These are phyloP conservation scores for Geranium incanum DNA, from an alignment of 441 rosid genomes.

Conservation along the genomic window DNA sequence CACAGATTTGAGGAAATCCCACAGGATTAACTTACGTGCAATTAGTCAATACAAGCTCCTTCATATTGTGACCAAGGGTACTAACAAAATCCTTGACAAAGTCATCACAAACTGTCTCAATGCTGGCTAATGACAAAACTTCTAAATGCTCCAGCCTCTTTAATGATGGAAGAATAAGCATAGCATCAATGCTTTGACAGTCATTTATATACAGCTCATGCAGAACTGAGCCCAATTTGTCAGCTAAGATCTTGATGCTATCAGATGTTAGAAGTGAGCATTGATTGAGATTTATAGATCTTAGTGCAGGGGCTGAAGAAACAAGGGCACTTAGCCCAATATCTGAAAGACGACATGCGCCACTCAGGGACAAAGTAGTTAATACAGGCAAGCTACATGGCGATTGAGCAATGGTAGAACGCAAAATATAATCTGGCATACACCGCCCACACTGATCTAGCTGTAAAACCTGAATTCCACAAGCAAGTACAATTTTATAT, in stretches of 20 bases:
- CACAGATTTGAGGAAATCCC: conserved; percentile 12
- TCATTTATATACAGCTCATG: conserved; percentile 69
- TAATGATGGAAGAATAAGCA: conserved; percentile 54
- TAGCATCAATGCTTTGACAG: conserved; percentile 61
- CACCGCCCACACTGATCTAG: conserved; percentile 82
- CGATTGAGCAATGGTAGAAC: conserved; percentile 46
- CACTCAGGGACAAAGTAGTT: conserved; percentile 54
- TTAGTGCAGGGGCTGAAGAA: conserved; percentile 56
- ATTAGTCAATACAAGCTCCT: conserved; percentile 59
- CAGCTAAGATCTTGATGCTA: conserved; percentile 48
- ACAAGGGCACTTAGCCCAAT: conserved; percentile 53
- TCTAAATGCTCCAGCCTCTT: conserved; percentile 57
- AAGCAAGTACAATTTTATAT: conserved; percentile 12
- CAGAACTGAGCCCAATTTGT: conserved; percentile 50
- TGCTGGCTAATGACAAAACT: conserved; percentile 64
- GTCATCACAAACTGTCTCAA: conserved; percentile 51
- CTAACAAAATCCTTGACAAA: conserved; percentile 39
- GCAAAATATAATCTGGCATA: conserved; percentile 55
- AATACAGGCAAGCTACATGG: conserved; percentile 49
- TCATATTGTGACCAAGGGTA: conserved; percentile 49
- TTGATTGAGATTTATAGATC: conserved; percentile 65
- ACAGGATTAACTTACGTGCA: conserved; percentile 45
- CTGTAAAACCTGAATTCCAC: conserved; percentile 63
- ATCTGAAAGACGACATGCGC: conserved; percentile 83
- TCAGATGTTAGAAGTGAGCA: conserved; percentile 69